Conservation (phyloP, 1,284 basidiomycete species). For the Tranzscheliella williamsii region DNA sequence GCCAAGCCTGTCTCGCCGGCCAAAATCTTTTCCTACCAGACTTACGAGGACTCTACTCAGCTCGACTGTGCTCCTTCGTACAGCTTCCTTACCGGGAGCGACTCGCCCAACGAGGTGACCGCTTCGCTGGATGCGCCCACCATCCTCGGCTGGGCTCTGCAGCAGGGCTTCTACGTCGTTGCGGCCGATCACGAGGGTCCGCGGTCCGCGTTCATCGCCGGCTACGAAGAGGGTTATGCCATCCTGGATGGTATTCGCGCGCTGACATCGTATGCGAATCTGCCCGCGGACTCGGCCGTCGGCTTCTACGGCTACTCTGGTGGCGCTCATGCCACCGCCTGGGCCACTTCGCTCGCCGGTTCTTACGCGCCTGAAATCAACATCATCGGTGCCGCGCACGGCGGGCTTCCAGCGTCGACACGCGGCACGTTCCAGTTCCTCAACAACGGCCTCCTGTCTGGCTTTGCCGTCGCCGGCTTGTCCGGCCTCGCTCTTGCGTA, state of each 20-base stretch:
- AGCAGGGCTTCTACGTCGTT: constrained; percentile 52
- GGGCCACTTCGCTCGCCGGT: constrained; percentile 25
- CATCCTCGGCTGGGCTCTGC: constrained; percentile 36
- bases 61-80: constrained; percentile 43
- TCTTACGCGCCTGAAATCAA: constrained; percentile 48
- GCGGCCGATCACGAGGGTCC: constrained; percentile 51
- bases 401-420: constrained; percentile 48
- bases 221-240: constrained; percentile 40
- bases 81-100: constrained; percentile 11
- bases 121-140: constrained; percentile 23
- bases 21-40: constrained; percentile 41
- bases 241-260: constrained; percentile 48
- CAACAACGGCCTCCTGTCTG: constrained; percentile 35
- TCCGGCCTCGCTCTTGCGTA: constrained; percentile 29
- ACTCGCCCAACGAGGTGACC: constrained; percentile 16
- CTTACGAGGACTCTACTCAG: constrained; percentile 41
- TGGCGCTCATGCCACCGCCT: constrained; percentile 48
- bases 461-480: constrained; percentile 45
- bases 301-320: constrained; percentile 47
- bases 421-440: constrained; percentile 28
- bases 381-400: constrained; percentile 46
- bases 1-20: constrained; percentile 27
- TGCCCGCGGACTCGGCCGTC: constrained; percentile 21
- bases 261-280: constrained; percentile 14
- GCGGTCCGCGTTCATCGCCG: constrained; percentile 38